Base-by-base conservation (phyloP, 2,329 filamentous ascomycete genomes). In the Colletotrichum sojae region DNA sequence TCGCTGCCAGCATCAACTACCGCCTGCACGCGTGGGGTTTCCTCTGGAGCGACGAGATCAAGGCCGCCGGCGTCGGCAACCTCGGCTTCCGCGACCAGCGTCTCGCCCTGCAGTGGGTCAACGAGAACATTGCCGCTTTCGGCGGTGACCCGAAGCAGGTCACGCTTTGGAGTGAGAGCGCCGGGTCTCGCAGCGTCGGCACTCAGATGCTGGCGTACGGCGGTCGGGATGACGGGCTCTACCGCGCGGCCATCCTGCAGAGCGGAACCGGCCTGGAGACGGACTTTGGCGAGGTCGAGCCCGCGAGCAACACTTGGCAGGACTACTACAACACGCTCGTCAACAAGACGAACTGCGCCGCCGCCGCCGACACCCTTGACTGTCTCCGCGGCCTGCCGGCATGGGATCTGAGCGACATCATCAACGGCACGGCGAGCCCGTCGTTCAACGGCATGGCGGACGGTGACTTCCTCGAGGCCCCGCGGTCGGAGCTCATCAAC, bases 161-260 rank as follows among this genome's bases (percentile, higher is more conserved):
- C 16, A 86, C 83, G 1, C 76, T 88, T 51, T 88, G 83, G 80
- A 86, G 85, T 45, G 85, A 89, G 77, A 86, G 82, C 4, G 86
- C 87, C 0, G 87, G 87, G 13, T 85, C 79, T 54, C 82, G 82
- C 56, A 84, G 81, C 5, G 81, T 89, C 2, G 83, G 83, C 6
- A 78, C 79, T 52, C 87, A 89, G 57, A 79, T 87, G 4, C 75
- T 85, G 10, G 85, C 86, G 4, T 88, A 88, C 71, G 83, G 83
- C 15, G 87, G 87, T 2, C 76, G 83, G 49, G 80, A 89, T 65
- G 85, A 89, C 57, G 78, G 79, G 4, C 79, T 90, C 0, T 90
- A 90, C 75, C 81, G 84, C 5, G 83, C 77, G 18, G 86, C 81
- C 3, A 87, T 90, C 36, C 77, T 83, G 48, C 77, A 89, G 72